These are phyloP conservation scores for Fusarium chaquense DNA, from an alignment of 2,329 filamentous ascomycete genomes.

Conservation along the genomic window DNA sequence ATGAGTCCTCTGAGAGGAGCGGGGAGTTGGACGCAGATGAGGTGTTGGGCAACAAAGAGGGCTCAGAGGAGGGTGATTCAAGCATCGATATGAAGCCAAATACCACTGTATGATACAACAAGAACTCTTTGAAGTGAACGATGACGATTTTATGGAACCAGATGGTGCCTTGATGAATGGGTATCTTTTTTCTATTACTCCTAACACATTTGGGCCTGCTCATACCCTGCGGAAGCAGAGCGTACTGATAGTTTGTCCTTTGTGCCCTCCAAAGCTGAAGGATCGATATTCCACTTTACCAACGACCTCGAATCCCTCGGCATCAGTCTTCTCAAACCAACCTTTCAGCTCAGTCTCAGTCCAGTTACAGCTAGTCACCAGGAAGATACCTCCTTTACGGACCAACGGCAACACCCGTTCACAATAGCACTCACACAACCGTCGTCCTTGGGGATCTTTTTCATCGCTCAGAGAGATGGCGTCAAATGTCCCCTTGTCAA, in stretches of 20 bases:
- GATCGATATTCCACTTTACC: constrained; percentile 82
- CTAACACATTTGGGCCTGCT: not conserved
- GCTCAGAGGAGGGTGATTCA: constrained; percentile 22
- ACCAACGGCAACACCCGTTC: constrained; percentile 76
- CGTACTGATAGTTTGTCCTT: constrained; percentile 90
- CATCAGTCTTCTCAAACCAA: constrained; percentile 75
- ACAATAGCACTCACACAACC: constrained; percentile 81
- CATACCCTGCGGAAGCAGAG: constrained; percentile 76
- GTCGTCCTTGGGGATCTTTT: constrained; percentile 63
- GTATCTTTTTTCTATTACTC: constrained; percentile 32
- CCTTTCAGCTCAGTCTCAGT: constrained; percentile 84
- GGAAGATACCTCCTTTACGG: constrained; percentile 75
- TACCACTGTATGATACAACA: constrained; percentile 47
- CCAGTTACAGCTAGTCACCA: constrained; percentile 98
- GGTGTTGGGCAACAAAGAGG: constrained; percentile 16
- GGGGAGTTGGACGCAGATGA: constrained; percentile 1
- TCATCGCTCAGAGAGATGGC: constrained; percentile 83
- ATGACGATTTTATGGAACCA: constrained; percentile 31
- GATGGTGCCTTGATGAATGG: constrained; percentile 28
- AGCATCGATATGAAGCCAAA: constrained; percentile 36
- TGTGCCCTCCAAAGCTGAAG: constrained; percentile 89
- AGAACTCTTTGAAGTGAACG: constrained; percentile 43
- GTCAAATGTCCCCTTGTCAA: constrained; percentile 99
- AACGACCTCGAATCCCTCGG: constrained; percentile 67
- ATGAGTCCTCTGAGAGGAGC: constrained; percentile 12